Conservation (phyloP, 2,329 filamentous ascomycete species). For the Tolypocladium sp. region DNA sequence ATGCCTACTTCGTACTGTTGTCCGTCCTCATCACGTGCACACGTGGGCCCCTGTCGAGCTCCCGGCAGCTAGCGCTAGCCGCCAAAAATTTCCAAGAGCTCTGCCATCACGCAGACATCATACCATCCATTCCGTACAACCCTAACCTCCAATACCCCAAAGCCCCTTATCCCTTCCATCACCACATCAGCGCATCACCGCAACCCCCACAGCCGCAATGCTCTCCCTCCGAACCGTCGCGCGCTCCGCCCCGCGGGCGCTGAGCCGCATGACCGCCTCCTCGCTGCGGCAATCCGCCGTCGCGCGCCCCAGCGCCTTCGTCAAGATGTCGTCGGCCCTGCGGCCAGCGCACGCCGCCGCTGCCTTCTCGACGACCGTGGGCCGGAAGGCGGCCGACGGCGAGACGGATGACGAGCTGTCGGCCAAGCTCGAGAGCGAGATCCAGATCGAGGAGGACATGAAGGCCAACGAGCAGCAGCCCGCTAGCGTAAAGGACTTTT, state of each 20-base stretch:
- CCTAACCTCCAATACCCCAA: background rate
- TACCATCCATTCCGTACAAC: background rate
- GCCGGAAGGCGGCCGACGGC: slow-evolving; percentile 29
- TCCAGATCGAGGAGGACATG: slow-evolving; percentile 75
- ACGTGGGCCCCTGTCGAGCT: background rate
- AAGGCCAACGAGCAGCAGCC: slow-evolving; percentile 64
- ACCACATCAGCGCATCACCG: background rate
- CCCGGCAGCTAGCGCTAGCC: background rate
- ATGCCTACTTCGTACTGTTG: background rate
- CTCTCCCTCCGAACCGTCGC: slow-evolving; percentile 57
- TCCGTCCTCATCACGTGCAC: background rate
- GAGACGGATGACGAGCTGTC: slow-evolving; percentile 71
- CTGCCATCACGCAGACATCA: background rate
- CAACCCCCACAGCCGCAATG: slow-evolving; percentile 39
- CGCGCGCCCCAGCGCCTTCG: slow-evolving; percentile 37
- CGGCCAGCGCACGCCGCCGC: slow-evolving; percentile 27
- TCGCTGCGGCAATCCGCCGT: slow-evolving; percentile 39
- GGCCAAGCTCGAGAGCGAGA: slow-evolving; percentile 77
- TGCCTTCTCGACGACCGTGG: slow-evolving; percentile 35
- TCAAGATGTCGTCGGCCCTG: slow-evolving; percentile 28
- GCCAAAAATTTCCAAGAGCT: background rate
- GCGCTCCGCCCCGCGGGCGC: slow-evolving; percentile 57
- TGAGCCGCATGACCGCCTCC: slow-evolving; percentile 47
- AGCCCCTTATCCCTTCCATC: background rate
- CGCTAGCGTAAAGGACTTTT: slow-evolving; percentile 74